phyloP scores from a whole-genome alignment of 202 grass and related monocot genomes.

The Panicum virgatum region DNA sequence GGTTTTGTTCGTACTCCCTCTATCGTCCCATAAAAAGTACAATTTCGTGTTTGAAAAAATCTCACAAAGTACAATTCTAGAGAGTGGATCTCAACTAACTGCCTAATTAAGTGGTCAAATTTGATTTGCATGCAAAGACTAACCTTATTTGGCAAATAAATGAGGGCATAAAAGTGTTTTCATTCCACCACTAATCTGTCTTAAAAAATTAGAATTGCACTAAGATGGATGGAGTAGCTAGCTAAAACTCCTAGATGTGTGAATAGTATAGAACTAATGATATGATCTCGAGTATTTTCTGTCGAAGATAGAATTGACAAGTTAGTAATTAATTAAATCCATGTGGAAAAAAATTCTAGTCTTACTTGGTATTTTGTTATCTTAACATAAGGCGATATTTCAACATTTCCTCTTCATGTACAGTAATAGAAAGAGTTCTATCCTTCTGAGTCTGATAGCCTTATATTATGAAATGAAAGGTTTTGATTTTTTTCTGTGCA shows the following conservation, averaged over 20 bases:
- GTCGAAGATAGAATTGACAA: background rate
- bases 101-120: too few species aligned
- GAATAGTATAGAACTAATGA: background rate
- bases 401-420: background rate
- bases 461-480: slow-evolving; percentile 7
- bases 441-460: background rate
- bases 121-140: too few species aligned
- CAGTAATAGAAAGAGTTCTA: background rate
- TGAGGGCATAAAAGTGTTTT: too few species aligned
- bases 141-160: too few species aligned
- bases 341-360: background rate
- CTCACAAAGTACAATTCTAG: too few species aligned
- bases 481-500: background rate
- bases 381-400: background rate
- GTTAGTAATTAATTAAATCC: background rate
- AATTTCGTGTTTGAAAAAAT: too few species aligned
- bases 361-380: background rate
- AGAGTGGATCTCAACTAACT: too few species aligned
- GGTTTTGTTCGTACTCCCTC: too few species aligned
- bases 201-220: too few species aligned
- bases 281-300: background rate
- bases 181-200: too few species aligned
- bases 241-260: background rate
- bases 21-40: too few species aligned
- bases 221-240: too few species aligned